Base-by-base conservation (phyloP, 106 monocot species). In the Apostasia shenzhenica region DNA sequence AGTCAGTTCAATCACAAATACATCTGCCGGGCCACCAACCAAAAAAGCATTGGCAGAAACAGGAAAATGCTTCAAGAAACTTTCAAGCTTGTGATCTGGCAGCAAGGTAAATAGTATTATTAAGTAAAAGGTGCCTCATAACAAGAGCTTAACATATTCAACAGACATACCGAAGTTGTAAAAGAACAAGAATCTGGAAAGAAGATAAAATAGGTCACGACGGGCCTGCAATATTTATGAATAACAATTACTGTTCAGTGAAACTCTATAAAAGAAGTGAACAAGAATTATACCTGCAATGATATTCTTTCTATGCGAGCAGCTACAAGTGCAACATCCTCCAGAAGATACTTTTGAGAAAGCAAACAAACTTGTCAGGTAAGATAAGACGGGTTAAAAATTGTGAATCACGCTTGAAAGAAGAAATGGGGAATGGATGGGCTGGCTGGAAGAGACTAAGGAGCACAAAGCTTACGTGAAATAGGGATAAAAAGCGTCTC, bases 1-100 rank as follows among this genome's bases (percentile, higher is more conserved):
- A 48, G 92, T 81, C 47, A 99, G 73, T 65, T 99, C 97, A 54
- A 90, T 93, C 38, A 99, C 90, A 80, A 93, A 90, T 60, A 91
- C 68, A 59, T 92, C 92, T 44, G 80, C 78, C 46, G 97, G 83
- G 6, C 92, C 85, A 65, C 97, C 97, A 76, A 93, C 63, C 42
- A 93, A 70, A 66, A 99, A 90, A 67, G 82, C 63, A 83, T 85
- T 99, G 69, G 89, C 85, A 68, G 77, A 92, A 51, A 26, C 56
- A 45, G 97, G 97, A 75, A 85, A 93, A 1, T 90, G 87, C 63
- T 87, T 76, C 44, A 99, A 59, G 68, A 99, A 85, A 69, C 9
- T 74, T 64, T 85, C 73, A 57, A 90, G 83, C 79, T 73, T 49
- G 63, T 88, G 70, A 69, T 77, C 93, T 92, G 75, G 72, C 54